These are phyloP conservation scores for Bidens hawaiensis DNA, from an alignment of 140 eudicot genomes.

Conservation along the genomic window DNA sequence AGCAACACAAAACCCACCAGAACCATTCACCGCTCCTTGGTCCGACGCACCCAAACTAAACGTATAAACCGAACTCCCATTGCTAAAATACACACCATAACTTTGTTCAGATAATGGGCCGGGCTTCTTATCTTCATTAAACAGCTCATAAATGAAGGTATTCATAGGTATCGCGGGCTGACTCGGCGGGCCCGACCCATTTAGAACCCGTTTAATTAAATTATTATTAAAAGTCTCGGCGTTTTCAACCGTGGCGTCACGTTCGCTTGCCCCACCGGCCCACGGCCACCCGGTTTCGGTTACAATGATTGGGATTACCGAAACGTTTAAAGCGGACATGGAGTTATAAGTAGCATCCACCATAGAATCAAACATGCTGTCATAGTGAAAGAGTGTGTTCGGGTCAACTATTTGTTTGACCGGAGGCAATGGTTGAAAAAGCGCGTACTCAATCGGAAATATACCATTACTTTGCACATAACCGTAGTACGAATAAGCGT, in stretches of 20 bases:
- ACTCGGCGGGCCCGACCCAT: slow-evolving; percentile 88
- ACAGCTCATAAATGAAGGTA: slow-evolving; percentile 82
- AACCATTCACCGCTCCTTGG: slow-evolving; percentile 35
- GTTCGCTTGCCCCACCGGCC: slow-evolving; percentile 79
- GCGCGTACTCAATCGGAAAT: slow-evolving; percentile 85
- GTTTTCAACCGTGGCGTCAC: slow-evolving; percentile 70
- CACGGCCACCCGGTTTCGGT: slow-evolving; percentile 99
- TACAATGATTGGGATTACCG: slow-evolving; percentile 71
- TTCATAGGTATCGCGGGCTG: slow-evolving; percentile 66
- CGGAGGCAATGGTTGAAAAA: slow-evolving; percentile 56
- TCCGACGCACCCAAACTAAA: slow-evolving; percentile 39
- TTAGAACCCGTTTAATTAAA: slow-evolving; percentile 62
- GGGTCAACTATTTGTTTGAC: slow-evolving; percentile 97
- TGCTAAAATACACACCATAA: slow-evolving; percentile 70
- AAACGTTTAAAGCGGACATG: slow-evolving; percentile 50
- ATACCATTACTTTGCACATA: slow-evolving; percentile 63
- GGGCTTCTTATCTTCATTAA: slow-evolving; percentile 67
- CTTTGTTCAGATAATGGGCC: slow-evolving; percentile 85
- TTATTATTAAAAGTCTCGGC: slow-evolving; percentile 74
- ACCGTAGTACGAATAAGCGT: slow-evolving; percentile 88
- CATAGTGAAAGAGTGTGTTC: slow-evolving; percentile 74
- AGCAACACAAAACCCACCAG: slow-evolving; percentile 72
- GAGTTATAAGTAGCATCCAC: slow-evolving; percentile 87
- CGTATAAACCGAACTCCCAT: slow-evolving; percentile 69
- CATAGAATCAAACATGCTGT: slow-evolving; percentile 96